Percentiles rank a stretch among this genome's conserved stretches.
phyloP scores from a whole-genome alignment of 768 basidiomycete genomes.

The Agrocybe praecox region DNA sequence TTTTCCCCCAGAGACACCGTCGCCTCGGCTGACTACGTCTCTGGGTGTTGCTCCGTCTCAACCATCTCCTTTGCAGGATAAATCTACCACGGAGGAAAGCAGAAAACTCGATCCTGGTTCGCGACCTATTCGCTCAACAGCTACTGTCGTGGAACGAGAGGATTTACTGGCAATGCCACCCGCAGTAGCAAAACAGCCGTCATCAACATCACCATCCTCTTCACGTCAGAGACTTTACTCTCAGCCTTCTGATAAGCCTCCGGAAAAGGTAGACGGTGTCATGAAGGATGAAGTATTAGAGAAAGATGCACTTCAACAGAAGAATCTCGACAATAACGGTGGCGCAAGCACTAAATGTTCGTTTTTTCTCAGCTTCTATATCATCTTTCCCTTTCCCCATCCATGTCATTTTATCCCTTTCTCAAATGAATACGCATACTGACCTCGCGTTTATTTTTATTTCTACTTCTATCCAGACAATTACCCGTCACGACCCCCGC shows the following conservation, averaged over 20 bases:
- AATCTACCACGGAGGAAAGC: too few species aligned
- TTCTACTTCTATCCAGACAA: too few species aligned
- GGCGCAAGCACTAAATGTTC: constrained; percentile 15
- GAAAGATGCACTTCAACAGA: neutral
- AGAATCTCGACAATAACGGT: neutral
- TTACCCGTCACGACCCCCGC: too few species aligned
- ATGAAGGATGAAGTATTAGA: constrained; percentile 13
- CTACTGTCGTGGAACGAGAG: neutral
- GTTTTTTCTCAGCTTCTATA: neutral
- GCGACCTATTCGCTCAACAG: neutral
- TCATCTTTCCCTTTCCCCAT: neutral
- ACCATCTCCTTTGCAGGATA: neutral
- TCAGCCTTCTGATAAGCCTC: neutral
- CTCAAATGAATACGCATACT: too few species aligned
- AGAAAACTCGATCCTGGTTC: neutral
- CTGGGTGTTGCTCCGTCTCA: neutral
- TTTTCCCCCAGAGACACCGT: neutral
- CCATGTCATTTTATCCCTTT: neutral
- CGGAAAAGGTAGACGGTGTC: constrained; percentile 33
- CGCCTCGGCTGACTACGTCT: neutral
- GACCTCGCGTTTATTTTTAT: too few species aligned
- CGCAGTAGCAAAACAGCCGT: neutral
- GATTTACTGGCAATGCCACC: neutral
- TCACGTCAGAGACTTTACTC: neutral
- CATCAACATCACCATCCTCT: neutral